Base-by-base conservation (phyloP, 139 green algal species). In the Asterochloris sp. region DNA sequence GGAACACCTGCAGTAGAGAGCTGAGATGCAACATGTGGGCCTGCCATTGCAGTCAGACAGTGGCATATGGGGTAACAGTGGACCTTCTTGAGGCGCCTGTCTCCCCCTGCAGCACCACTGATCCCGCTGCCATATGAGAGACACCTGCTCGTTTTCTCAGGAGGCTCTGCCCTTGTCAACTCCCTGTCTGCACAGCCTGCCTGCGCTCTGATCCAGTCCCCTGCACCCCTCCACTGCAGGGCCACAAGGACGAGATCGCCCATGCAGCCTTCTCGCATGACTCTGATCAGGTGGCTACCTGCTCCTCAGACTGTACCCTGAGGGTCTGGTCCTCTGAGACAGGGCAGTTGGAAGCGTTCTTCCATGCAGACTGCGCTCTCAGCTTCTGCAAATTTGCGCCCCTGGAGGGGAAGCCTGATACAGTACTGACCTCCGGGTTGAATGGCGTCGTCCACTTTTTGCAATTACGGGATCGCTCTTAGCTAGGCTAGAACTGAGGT, bases 371-470 rank as follows among this genome's bases (percentile, higher is more conserved):
- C 81, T 85, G 78, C 27, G 85, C 84, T 15, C 74, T 93, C 29
- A 91, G 86, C 13, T 87, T 84, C 77, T 92, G 86, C 73, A 62
- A 73, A 13, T 85, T 86, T 79, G 83, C 87, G 66, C 66, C 78
- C 12, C 76, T 26, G 23, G 13, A 19, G n/a, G 12, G 66, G 38
- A 67, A 69, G 19, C 76, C 67, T 69, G 68, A 93, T 74, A 90
- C 88, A 15, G 15, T 97, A 38, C 78, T 92, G 11, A 86, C 81
- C 14, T 91, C 89, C 8, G 89, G 91, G 60, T 89, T 91, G 24
- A 87, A 83, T 14, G 93, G 93, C 28, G 67, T 79, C 0, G 85
- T 95, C 27, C 92, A 95, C 79, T 95, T 95, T 74, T 74, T 96
- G 47, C 89, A 94, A 60, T 68, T 85, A 14, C 38, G 64, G 76